phyloP scores from a whole-genome alignment of 805 yeast genomes.

The Candida nemodendra region DNA sequence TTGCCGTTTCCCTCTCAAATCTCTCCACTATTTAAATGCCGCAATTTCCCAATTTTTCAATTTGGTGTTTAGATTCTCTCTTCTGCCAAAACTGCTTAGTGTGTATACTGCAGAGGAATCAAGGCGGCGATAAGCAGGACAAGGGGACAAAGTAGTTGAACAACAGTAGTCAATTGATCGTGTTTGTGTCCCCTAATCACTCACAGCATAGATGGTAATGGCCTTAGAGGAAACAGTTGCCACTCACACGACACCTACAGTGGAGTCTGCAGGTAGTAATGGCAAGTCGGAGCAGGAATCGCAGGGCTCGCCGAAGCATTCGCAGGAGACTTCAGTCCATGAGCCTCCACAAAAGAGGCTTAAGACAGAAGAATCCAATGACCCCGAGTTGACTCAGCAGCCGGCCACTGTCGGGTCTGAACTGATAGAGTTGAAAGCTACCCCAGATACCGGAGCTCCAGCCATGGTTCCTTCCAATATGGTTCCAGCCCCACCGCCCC shows the following conservation, averaged over 20 bases:
- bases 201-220: slow-evolving; percentile 23
- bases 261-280: slow-evolving; percentile 14
- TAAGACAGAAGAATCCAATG: slow-evolving; percentile 10
- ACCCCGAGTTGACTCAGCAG: too few relatives aligned
- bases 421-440: slow-evolving; percentile 2
- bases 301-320: slow-evolving; percentile 9
- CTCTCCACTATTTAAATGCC: slow-evolving; percentile 23
- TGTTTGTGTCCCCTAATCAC: slow-evolving; percentile 8
- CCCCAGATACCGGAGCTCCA: slow-evolving; percentile 21
- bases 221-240: slow-evolving; percentile 27
- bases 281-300: slow-evolving; percentile 11
- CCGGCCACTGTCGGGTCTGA: slow-evolving; percentile 1
- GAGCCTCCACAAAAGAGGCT: slow-evolving; percentile 11
- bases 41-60: slow-evolving; percentile 23
- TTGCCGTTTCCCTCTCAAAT: slow-evolving; percentile 12
- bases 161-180: slow-evolving; percentile 2
- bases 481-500: slow-evolving; percentile 74
- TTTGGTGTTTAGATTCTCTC: slow-evolving; percentile 10
- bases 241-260: slow-evolving; percentile 14
- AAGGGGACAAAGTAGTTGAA: background rate
- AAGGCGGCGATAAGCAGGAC: background rate
- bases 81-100: slow-evolving; percentile 13
- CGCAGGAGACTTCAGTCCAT: slow-evolving; percentile 8
- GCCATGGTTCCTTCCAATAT: slow-evolving; percentile 29
- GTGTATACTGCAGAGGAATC: background rate